Conservation (phyloP, 306 rosid genomes). For the Rosa chinensis region DNA sequence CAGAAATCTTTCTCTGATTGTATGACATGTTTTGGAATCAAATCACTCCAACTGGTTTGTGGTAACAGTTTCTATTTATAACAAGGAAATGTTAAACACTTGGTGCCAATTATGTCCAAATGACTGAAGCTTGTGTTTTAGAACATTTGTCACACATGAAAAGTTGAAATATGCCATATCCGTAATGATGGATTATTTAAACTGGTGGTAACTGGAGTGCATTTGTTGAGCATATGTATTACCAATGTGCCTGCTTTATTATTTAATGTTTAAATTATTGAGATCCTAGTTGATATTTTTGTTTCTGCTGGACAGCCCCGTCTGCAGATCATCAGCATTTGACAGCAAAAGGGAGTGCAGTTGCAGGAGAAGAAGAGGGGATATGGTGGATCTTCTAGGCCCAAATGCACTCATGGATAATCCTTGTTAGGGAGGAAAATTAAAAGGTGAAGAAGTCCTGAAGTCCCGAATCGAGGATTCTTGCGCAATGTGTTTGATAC, state of each 20-base stretch:
- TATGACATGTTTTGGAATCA: neutral
- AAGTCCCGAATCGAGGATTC: neutral
- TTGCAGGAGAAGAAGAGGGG: conserved; percentile 18
- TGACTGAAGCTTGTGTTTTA: neutral
- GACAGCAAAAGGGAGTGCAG: conserved; percentile 5
- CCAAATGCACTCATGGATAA: neutral
- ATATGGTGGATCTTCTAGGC: conserved; percentile 15
- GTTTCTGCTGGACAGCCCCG: conserved; percentile 36
- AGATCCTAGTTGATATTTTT: neutral
- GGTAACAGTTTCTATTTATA: neutral
- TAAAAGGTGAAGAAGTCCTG: neutral
- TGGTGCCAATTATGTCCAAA: neutral
- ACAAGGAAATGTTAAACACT: neutral
- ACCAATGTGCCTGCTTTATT: neutral
- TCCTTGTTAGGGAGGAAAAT: neutral
- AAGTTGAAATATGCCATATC: neutral
- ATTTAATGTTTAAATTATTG: neutral
- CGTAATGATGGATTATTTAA: neutral
- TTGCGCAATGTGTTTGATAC: neutral
- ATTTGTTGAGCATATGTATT: neutral
- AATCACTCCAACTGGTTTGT: neutral
- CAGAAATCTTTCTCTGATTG: neutral
- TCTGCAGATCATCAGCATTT: conserved; percentile 19
- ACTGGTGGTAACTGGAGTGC: neutral
- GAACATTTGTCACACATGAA: neutral